A percentile compares a stretch with the other conserved stretches of the same genome.
phyloP scores from a whole-genome alignment of 345 rosid species.

The Populus ilicifolia region DNA sequence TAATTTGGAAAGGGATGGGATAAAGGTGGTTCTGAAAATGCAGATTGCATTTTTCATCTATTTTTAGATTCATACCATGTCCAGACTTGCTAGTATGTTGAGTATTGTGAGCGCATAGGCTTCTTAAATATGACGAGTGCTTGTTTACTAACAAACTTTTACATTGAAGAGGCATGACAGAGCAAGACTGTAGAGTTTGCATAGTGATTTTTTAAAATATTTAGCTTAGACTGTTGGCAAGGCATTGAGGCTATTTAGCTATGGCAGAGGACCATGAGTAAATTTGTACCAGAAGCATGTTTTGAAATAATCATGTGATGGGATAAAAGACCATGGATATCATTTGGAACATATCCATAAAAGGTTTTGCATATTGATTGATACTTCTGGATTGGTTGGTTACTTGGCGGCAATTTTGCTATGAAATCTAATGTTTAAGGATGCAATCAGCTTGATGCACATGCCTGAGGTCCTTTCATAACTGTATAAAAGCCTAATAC shows the following conservation, averaged over 20 bases:
- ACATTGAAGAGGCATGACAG: not conserved
- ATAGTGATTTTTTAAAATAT: not conserved
- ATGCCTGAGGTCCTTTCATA: no score
- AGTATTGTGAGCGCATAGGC: no score
- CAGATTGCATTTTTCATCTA: no score
- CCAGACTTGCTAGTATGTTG: no score
- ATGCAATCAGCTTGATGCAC: not conserved
- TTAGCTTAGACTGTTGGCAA: not conserved
- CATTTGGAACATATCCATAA: not conserved
- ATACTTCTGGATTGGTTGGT: not conserved
- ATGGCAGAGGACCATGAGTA: not conserved
- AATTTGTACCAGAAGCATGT: not conserved
- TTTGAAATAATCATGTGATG: not conserved
- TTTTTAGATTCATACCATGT: no score
- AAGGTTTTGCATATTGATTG: not conserved
- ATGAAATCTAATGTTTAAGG: not conserved
- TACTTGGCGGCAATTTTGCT: not conserved
- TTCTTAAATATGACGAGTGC: no score
- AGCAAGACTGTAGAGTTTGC: not conserved
- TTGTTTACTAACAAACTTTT: not conserved
- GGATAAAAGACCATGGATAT: not conserved
- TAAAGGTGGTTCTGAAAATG: no score
- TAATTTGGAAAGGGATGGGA: no score
- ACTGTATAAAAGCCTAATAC: no score
- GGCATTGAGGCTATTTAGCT: not conserved